Conservation (phyloP, 2,329 filamentous ascomycete genomes). For the Colletotrichum falcatum region DNA sequence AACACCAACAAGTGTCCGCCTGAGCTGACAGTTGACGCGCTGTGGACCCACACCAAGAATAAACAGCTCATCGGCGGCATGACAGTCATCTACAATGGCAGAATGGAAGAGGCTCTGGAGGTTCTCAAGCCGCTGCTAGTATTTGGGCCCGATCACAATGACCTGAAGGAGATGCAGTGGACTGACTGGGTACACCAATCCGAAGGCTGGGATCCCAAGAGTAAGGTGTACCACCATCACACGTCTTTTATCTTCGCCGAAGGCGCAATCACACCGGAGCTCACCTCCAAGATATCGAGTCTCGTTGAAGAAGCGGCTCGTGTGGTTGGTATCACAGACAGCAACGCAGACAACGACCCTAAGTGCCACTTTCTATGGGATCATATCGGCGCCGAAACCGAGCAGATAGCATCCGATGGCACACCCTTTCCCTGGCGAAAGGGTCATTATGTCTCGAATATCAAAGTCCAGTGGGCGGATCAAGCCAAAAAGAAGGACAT, state of each 20-base stretch:
- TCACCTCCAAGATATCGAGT: not conserved
- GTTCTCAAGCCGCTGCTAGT: not conserved
- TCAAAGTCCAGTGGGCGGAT: not conserved
- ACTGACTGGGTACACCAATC: not conserved
- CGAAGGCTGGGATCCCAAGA: constrained; percentile 1
- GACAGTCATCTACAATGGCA: constrained; percentile 5
- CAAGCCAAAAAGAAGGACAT: not conserved
- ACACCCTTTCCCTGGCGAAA: not conserved
- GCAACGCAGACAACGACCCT: not conserved
- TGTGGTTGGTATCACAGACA: not conserved
- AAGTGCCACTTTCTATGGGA: not conserved
- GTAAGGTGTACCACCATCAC: not conserved
- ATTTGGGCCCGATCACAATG: not conserved
- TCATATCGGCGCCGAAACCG: not conserved
- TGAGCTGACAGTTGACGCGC: too few relatives aligned
- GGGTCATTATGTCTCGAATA: not conserved
- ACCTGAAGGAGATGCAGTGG: not conserved
- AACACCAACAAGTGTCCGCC: too few relatives aligned
- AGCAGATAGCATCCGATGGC: not conserved
- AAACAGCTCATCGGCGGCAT: too few relatives aligned
- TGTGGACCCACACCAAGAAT: too few relatives aligned
- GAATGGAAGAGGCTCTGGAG: not conserved
- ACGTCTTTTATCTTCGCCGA: not conserved
- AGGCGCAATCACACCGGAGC: not conserved
- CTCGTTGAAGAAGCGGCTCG: not conserved